Evolutionary conservation across 495 filamentous ascomycete species (phyloP).

Genomic region (Trypethelium eluteriae): DNA sequence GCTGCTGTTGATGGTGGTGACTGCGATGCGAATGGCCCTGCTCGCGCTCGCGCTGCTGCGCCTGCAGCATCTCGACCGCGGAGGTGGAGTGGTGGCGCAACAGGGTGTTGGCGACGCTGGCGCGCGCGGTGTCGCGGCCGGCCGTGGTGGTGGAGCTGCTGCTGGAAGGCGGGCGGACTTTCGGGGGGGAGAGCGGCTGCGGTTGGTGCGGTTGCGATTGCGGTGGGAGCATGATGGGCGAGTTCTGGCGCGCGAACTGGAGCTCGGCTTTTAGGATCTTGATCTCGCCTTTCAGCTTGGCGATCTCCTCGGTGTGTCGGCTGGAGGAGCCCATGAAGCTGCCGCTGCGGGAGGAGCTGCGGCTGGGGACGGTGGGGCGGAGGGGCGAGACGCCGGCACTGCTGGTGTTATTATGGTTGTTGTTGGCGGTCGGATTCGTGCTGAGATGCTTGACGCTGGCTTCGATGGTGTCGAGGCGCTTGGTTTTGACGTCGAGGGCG

Average conservation of each 20-base stretch:
- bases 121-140: slow-evolving; percentile 21
- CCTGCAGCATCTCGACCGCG: slow-evolving; percentile 36
- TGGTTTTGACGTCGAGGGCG: slow-evolving; percentile 66
- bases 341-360: slow-evolving; percentile 41
- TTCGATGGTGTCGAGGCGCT: slow-evolving; percentile 84
- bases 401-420: slow-evolving; percentile 19
- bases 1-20: slow-evolving; percentile 22
- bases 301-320: slow-evolving; percentile 46
- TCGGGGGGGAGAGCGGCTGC: background rate
- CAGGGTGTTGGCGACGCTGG: slow-evolving; percentile 39
- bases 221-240: slow-evolving; percentile 33
- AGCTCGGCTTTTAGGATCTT: slow-evolving; percentile 77
- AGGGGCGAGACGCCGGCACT: background rate
- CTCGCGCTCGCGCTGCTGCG: slow-evolving; percentile 11
- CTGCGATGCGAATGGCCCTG: slow-evolving; percentile 17
- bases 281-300: slow-evolving; percentile 70
- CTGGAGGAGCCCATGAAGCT: slow-evolving; percentile 15
- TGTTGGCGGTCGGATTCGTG: background rate
- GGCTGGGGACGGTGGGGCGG: slow-evolving; percentile 15
- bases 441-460: slow-evolving; percentile 44
- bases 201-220: slow-evolving; percentile 18
- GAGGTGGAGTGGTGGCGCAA: slow-evolving; percentile 46
- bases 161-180: too few species aligned
- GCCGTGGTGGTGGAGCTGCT: background rate
- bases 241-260: slow-evolving; percentile 52